A percentile compares a stretch with the other conserved stretches of the same genome.
phyloP scores from a whole-genome alignment of 2,329 filamentous ascomycete genomes.

The Diplodia seriata region DNA sequence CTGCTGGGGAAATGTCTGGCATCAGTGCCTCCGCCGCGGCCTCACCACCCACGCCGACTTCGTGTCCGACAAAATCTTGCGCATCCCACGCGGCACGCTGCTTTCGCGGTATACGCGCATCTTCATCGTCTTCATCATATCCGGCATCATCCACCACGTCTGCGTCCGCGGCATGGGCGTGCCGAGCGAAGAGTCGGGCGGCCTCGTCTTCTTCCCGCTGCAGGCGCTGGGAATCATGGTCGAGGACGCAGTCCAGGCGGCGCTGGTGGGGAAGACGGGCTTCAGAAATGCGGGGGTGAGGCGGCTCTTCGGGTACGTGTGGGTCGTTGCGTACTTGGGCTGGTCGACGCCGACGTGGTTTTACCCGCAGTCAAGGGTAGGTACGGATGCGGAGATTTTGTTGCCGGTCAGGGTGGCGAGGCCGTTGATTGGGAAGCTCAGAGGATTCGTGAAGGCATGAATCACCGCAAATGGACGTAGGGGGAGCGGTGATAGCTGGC shows the following conservation, averaged over 20 bases:
- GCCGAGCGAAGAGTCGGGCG: background rate
- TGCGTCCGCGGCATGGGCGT: constrained; percentile 6
- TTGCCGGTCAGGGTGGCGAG: constrained; percentile 1
- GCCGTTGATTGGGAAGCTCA: background rate
- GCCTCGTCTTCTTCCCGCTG: constrained; percentile 2
- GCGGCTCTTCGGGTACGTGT: background rate
- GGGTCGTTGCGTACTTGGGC: constrained; percentile 1
- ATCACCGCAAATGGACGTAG: no score
- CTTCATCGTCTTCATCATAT: constrained; percentile 33
- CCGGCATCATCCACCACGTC: constrained; percentile 32
- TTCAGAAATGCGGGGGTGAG: background rate
- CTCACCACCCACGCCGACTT: constrained; percentile 11
- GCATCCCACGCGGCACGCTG: constrained; percentile 28
- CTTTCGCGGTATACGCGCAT: constrained; percentile 32
- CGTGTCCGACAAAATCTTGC: constrained; percentile 11
- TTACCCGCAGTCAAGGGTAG: constrained; percentile 1
- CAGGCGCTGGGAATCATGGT: constrained; percentile 2
- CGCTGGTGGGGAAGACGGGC: background rate
- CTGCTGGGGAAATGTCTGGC: constrained; percentile 7
- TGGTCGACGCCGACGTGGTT: constrained; percentile 16
- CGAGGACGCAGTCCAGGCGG: constrained; percentile 1
- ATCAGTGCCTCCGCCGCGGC: constrained; percentile 11
- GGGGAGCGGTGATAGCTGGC: background rate
- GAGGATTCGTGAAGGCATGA: background rate
- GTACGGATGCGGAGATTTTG: background rate